A percentile compares a stretch with the other conserved stretches of the same genome.
These are phyloP conservation scores for Penicillium psychrofluorescens DNA, from an alignment of 495 filamentous ascomycete genomes.

Conservation along the genomic window DNA sequence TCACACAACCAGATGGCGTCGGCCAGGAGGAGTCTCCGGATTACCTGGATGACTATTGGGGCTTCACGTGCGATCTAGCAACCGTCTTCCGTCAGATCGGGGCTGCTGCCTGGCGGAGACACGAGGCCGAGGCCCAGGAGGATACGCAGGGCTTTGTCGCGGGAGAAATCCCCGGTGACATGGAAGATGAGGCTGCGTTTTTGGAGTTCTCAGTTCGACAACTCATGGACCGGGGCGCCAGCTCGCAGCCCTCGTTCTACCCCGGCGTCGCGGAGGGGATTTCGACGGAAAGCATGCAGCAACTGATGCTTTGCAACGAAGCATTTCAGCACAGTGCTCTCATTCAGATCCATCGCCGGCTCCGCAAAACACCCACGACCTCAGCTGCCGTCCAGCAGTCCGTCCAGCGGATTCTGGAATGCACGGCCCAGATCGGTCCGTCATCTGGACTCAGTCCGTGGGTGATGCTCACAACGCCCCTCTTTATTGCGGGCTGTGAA, in stretches of 20 bases:
- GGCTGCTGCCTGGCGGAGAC: slow-evolving; percentile 32
- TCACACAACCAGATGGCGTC: slow-evolving; percentile 9
- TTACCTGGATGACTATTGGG: slow-evolving; percentile 43
- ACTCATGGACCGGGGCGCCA: slow-evolving; percentile 29
- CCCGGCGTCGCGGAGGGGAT: slow-evolving; percentile 31
- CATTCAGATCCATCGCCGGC: slow-evolving; percentile 37
- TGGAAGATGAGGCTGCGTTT: slow-evolving; percentile 22
- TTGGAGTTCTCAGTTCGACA: slow-evolving; percentile 29
- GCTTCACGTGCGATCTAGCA: slow-evolving; percentile 34
- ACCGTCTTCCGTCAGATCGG: slow-evolving; percentile 38
- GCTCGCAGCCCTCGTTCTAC: slow-evolving; percentile 29
- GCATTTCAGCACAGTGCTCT: slow-evolving; percentile 41
- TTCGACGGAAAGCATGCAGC: slow-evolving; percentile 24
- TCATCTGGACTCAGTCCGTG: slow-evolving; percentile 36
- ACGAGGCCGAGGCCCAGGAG: slow-evolving; percentile 11
- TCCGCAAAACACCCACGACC: slow-evolving; percentile 27
- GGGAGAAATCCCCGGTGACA: slow-evolving; percentile 15
- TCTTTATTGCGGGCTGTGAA: slow-evolving; percentile 42
- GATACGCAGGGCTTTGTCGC: slow-evolving; percentile 7
- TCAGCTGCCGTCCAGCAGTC: slow-evolving; percentile 31
- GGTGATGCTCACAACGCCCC: slow-evolving; percentile 40
- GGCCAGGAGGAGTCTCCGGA: slow-evolving; percentile 21
- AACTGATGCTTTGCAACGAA: slow-evolving; percentile 39
- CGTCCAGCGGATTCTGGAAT: slow-evolving; percentile 36
- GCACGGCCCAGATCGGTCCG: slow-evolving; percentile 34